These are phyloP conservation scores for Erodium moschatum DNA, from an alignment of 441 rosid species.

Conservation along the genomic window DNA sequence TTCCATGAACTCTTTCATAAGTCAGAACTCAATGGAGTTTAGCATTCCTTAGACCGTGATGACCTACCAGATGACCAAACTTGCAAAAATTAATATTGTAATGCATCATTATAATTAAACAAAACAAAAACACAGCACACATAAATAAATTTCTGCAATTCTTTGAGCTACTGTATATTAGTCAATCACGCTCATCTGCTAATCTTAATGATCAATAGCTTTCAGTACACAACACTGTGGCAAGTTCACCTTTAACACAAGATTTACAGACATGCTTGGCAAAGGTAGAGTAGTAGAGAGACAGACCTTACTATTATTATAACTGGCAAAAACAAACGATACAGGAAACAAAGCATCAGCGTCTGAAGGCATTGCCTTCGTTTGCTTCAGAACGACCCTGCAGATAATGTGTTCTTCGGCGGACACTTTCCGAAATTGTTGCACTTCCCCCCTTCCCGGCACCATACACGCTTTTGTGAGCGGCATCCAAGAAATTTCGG, in stretches of 20 bases:
- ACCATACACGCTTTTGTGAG: conserved; percentile 69
- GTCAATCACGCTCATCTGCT: too few species aligned
- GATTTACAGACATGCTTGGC: neutral
- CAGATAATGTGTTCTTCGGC: conserved; percentile 64
- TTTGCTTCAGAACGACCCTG: conserved; percentile 53
- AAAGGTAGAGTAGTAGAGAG: conserved; percentile 1
- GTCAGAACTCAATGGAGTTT: too few species aligned
- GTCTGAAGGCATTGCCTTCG: conserved; percentile 76
- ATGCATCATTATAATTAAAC: neutral
- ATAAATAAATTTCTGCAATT: too few species aligned
- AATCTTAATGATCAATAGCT: neutral
- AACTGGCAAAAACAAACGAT: neutral
- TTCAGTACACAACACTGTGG: neutral
- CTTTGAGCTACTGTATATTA: too few species aligned
- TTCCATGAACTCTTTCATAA: too few species aligned
- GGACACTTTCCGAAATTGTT: conserved; percentile 80
- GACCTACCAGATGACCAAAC: neutral
- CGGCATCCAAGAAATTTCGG: conserved; percentile 70
- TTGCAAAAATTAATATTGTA: neutral
- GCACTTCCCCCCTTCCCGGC: conserved; percentile 81
- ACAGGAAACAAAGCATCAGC: conserved; percentile 26
- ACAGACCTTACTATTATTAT: neutral
- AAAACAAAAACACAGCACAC: neutral
- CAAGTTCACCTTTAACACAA: neutral
- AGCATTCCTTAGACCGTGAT: neutral